Percentiles rank a stretch among this genome's conserved stretches.
Conservation (phyloP, 164 flowering plant species). For the Chloranthus sessilifolius region DNA sequence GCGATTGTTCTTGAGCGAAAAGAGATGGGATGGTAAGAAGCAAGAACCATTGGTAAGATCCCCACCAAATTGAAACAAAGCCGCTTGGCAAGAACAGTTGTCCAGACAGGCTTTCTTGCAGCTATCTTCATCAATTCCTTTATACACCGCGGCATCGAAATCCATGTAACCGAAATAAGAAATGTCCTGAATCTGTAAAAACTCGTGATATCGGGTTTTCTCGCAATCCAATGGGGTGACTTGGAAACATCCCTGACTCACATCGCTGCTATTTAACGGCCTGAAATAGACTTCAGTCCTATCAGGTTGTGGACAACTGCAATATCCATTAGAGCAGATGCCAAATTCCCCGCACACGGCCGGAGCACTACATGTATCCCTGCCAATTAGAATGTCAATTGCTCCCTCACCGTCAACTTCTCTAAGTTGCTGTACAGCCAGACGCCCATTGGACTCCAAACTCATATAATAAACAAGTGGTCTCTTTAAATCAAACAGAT, state of each 20-base stretch:
- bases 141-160: neutral
- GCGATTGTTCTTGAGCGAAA: conserved; percentile 1
- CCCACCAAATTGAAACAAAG: neutral
- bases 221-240: conserved; percentile 11
- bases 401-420: conserved; percentile 13
- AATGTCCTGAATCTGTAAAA: conserved; percentile 11
- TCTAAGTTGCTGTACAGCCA: conserved; percentile 25
- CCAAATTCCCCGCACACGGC: conserved; percentile 25
- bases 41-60: neutral
- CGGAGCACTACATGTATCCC: conserved; percentile 15
- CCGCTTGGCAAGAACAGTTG: conserved; percentile 3
- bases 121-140: neutral
- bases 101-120: conserved; percentile 6
- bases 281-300: conserved; percentile 6
- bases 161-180: conserved; percentile 18
- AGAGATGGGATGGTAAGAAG: conserved; percentile 1
- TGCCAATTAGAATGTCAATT: conserved; percentile 8
- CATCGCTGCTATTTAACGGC: conserved; percentile 11
- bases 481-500: neutral
- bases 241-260: conserved; percentile 16
- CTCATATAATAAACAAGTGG: conserved; percentile 26
- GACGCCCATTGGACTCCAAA: conserved; percentile 27
- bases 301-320: conserved; percentile 16
- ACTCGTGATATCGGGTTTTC: conserved; percentile 7
- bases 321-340: conserved; percentile 19